phyloP scores from a whole-genome alignment of 2,329 filamentous ascomycete genomes.

The Zymoseptoria crescenta region DNA sequence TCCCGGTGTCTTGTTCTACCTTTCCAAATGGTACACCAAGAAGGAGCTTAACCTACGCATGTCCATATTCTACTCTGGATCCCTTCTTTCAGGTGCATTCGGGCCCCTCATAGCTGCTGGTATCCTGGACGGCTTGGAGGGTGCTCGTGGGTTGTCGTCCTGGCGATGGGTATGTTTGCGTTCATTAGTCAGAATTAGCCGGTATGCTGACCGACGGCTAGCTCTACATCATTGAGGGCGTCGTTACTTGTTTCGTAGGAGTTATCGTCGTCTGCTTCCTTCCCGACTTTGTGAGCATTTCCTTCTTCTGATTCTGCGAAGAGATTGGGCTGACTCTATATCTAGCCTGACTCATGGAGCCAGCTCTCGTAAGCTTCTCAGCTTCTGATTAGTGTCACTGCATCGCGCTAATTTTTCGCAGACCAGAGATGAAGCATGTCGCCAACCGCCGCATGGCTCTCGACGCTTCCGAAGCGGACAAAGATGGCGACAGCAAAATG shows the following conservation, averaged over 20 bases:
- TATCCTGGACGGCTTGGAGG: conserved; percentile 59
- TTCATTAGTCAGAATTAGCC: neutral
- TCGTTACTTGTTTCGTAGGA: conserved; percentile 21
- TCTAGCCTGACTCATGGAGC: conserved; percentile 32
- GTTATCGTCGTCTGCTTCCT: conserved; percentile 30
- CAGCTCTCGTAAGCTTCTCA: conserved; percentile 21
- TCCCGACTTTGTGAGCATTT: conserved; percentile 36
- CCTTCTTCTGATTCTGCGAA: no score
- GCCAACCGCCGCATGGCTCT: conserved; percentile 44
- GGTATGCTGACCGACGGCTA: conserved; percentile 43
- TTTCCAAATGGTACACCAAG: conserved; percentile 61
- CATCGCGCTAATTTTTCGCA: no score
- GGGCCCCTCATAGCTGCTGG: conserved; percentile 54
- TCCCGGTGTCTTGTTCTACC: conserved; percentile 47
- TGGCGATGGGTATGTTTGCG: conserved; percentile 38
- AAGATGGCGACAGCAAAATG: conserved; percentile 42
- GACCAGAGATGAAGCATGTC: conserved; percentile 39
- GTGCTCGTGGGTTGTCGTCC: conserved; percentile 47
- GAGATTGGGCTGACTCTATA: no score
- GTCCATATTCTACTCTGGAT: conserved; percentile 59
- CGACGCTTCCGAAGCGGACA: conserved; percentile 44
- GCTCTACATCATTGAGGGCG: conserved; percentile 38
- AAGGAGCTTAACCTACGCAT: conserved; percentile 60
- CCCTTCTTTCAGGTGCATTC: conserved; percentile 63
- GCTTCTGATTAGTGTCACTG: no score